A percentile compares a stretch with the other conserved stretches of the same genome.
Evolutionary conservation across 768 basidiomycete species (phyloP).

Genomic region (Podaxis sp.): DNA sequence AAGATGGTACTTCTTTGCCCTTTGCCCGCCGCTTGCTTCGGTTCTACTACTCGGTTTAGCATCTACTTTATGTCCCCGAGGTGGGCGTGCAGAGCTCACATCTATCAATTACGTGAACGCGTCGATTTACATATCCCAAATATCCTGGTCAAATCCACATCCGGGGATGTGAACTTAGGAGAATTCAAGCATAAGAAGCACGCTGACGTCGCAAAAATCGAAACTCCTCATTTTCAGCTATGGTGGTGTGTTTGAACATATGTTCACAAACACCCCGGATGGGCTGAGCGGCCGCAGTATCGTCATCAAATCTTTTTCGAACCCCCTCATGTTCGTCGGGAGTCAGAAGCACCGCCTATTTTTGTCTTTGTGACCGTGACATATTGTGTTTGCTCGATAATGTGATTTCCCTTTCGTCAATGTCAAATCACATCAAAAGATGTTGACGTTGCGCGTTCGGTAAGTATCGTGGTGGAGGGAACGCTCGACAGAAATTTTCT

Average conservation of each 20-base stretch:
- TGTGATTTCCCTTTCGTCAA: conserved; percentile 11
- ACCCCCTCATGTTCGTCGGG: conserved; percentile 15
- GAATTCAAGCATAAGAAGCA: conserved; percentile 9
- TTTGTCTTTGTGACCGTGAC: conserved; percentile 14
- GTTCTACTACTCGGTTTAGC: conserved; percentile 2
- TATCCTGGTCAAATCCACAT: not conserved
- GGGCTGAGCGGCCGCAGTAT: conserved; percentile 8
- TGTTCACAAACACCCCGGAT: not conserved
- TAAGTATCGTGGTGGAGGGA: conserved; percentile 4
- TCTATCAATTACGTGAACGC: not conserved
- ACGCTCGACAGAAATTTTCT: conserved; percentile 6
- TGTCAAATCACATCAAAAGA: conserved; percentile 11
- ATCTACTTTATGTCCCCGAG: not conserved
- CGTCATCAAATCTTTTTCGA: conserved; percentile 4
- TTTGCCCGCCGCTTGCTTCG: not conserved
- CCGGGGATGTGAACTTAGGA: conserved; percentile 2
- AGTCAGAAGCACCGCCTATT: conserved; percentile 13
- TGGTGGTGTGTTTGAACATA: not conserved
- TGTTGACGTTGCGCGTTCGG: conserved; percentile 17
- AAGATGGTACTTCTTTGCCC: not conserved
- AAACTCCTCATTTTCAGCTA: not conserved
- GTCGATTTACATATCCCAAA: not conserved
- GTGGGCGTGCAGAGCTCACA: not conserved
- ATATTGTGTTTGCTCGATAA: not conserved
- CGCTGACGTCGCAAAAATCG: conserved; percentile 3